Evolutionary conservation across 2,329 filamentous ascomycete species (phyloP), one percentile per base, ranked within the genome.

Genomic region (Xylaria digitata): DNA sequence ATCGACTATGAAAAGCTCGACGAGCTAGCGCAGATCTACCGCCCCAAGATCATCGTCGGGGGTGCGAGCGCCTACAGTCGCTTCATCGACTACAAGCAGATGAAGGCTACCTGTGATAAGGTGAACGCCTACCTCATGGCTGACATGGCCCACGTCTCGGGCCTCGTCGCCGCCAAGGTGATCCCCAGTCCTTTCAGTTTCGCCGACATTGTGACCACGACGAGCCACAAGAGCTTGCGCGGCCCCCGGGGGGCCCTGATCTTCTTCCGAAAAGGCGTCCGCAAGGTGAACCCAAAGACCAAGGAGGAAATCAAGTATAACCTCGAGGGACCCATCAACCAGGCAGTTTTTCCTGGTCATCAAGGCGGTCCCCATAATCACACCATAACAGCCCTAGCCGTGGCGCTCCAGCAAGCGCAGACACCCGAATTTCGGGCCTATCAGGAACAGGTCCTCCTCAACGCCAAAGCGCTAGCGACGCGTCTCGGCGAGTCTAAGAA

Each of bases 291-390:
- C 79, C 82, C 90, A 68, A 97, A 97, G 86, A 93, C 91, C 55
- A 94, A 94, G 77, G 90, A 92, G 79, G 90, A 97, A 76, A 89
- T 91, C 73, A 81, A 92, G 78, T 99, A 97, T 82, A 90, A 97
- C 76, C 90, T 99, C 48, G 96, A 98, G 80, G 87, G 86, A 32
- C 92, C 94, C 63, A 99, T 99, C 83, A 99, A 99, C 83, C 88
- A 89, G 74, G 97, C 95, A 63, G 96, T 99, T 68, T 99, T 99
- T 86, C 96, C 96, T 17, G 96, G 96, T 63, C 96, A 99, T 82
- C 96, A 99, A 81, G 96, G 96, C 78, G 96, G 96, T 26, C 96
- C 96, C 61, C 96, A 99, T 83, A 99, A 99, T 84, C 96, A 99
- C 85, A 99, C 96, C 74, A 99, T 99, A 80, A 96, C 96, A 42